A percentile compares a stretch with the other conserved stretches of the same genome.
These are phyloP conservation scores for Leptomonas seymouri DNA, from an alignment of 208 protist genomes.

Conservation along the genomic window DNA sequence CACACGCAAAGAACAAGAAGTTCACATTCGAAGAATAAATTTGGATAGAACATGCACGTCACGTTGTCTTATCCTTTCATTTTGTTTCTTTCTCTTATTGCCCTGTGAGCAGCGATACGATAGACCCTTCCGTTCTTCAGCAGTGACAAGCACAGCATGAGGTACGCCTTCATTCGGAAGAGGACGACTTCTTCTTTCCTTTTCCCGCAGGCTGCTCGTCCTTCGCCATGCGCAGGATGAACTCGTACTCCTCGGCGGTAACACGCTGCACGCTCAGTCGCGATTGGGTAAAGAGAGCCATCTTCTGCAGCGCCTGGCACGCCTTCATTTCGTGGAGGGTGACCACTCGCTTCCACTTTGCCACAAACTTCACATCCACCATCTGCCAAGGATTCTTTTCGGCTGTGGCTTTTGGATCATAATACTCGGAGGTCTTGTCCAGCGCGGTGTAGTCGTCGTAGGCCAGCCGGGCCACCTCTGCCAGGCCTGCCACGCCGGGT, in stretches of 20 bases:
- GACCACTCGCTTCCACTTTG: conserved; percentile 62
- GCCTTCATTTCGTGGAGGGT: conserved; percentile 58
- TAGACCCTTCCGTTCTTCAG: no score
- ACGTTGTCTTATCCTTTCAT: no score
- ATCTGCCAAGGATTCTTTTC: conserved; percentile 86
- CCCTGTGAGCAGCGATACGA: no score
- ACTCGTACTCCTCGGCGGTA: conserved; percentile 54
- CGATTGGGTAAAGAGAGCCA: conserved; percentile 71
- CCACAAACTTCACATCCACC: conserved; percentile 81
- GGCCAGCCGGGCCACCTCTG: conserved; percentile 48
- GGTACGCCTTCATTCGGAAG: not conserved
- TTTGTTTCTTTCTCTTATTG: no score
- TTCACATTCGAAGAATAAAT: no score
- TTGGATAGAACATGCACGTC: no score
- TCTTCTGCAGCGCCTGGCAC: conserved; percentile 51
- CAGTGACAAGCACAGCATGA: not conserved
- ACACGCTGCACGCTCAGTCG: conserved; percentile 84
- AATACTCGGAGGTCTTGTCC: conserved; percentile 76
- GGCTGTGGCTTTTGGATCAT: conserved; percentile 60
- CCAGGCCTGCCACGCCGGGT: conserved; percentile 76
- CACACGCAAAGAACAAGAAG: no score
- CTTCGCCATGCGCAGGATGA: conserved; percentile 50
- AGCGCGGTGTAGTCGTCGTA: conserved; percentile 84
- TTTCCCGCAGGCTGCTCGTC: conserved; percentile 1
- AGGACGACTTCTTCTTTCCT: conserved; percentile 2